These are phyloP conservation scores for Parietaria judaica DNA, from an alignment of 306 rosid genomes.

Conservation along the genomic window DNA sequence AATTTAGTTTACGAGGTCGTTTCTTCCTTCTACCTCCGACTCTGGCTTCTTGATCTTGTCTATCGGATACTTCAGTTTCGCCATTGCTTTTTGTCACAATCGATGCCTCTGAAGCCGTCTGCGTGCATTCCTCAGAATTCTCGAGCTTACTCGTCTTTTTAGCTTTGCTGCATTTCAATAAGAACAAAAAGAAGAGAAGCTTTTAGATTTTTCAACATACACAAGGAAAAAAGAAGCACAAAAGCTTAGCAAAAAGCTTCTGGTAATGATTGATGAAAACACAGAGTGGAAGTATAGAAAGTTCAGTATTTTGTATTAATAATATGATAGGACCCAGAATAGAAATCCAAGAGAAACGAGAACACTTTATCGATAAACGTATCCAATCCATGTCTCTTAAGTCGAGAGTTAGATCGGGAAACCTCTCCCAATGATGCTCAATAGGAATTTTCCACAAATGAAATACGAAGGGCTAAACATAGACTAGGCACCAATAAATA, in stretches of 20 bases:
- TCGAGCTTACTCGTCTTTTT: conserved; percentile 26
- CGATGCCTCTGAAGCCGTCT: conserved; percentile 15
- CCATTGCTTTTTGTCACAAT: conserved; percentile 5
- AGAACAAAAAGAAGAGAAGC: not conserved
- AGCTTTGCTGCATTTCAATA: conserved; percentile 38
- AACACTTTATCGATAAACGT: too few relatives aligned
- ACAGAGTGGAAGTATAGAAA: too few relatives aligned
- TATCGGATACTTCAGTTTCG: conserved; percentile 14
- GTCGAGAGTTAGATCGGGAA: too few relatives aligned
- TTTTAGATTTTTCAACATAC: not conserved
- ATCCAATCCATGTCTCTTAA: too few relatives aligned
- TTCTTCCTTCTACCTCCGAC: conserved; percentile 2
- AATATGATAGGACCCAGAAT: too few relatives aligned
- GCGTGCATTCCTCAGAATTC: conserved; percentile 24
- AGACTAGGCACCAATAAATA: too few relatives aligned
- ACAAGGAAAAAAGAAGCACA: not conserved
- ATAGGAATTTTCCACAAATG: too few relatives aligned
- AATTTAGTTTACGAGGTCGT: conserved; percentile 4
- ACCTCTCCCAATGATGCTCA: too few relatives aligned
- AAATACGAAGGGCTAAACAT: too few relatives aligned
- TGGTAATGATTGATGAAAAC: too few relatives aligned
- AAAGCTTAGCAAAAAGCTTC: not conserved
- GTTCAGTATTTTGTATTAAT: too few relatives aligned
- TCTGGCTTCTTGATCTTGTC: not conserved
- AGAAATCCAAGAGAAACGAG: too few relatives aligned